Evolutionary conservation across 2,329 filamentous ascomycete genomes (phyloP), one percentile per base, ranked within the genome.

Genomic region (Neonectria ditissima): DNA sequence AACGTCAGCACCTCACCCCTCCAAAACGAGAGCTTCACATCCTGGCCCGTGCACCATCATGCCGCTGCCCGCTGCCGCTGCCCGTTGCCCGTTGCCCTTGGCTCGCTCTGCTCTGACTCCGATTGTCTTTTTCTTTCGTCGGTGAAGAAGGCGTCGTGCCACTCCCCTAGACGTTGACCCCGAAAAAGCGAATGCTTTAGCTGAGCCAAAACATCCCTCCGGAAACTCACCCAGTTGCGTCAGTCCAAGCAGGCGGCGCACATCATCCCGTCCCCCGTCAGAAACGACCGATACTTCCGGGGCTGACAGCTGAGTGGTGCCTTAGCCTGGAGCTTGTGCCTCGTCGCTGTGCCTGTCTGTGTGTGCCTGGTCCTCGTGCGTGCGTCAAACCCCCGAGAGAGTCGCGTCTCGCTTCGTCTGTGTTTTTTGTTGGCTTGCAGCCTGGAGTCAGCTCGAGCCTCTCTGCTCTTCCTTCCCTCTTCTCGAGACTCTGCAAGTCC

Each of bases 201-300:
- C 59, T n/a, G 66, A 69, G 63, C 53, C 62, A 55, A 61, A 61
- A 41, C 32, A 3, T 4, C 39, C 39, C n/a, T n/a, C 8, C 13
- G 14, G 3, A 48, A 48, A 30, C 45, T n/a, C 45, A n/a, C 20
- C 45, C 45, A 50, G 41, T 16, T 50, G 55, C 32, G 54, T 50
- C 52, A 44, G 39, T 43, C 28, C 48, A 52, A 34, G 58, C 55
- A 52, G 41, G 58, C 55, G 48, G 67, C 55, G 70, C 56, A 56
- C 65, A 65, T 67, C 65, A 65, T 53, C 48, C 63, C 41, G 63
- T 59, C 54, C 26, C 34, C 47, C 52, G 47, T 43, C 43, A 57
- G 58, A 62, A 62, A 51, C 67, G 70, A 72, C 71, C 70, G 70
- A 73, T 72, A 67, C 60, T 73, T 69, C 71, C 70, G 71, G 71